These are phyloP conservation scores for Zasmidium cellare DNA, from an alignment of 2,329 filamentous ascomycete species.

Conservation along the genomic window DNA sequence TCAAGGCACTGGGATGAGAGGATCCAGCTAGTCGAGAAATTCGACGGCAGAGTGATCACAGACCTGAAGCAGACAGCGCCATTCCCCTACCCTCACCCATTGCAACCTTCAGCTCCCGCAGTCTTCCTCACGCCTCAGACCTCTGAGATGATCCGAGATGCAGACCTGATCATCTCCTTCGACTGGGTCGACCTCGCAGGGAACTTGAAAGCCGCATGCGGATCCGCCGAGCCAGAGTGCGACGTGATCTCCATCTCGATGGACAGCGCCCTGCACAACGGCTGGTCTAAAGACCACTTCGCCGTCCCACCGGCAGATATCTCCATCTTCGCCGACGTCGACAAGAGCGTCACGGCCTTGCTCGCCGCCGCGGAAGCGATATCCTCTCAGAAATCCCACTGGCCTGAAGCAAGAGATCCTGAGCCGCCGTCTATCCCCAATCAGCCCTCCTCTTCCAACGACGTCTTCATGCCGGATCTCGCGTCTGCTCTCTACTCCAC, in stretches of 20 bases:
- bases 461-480: conserved; percentile 21
- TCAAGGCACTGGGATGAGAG: conserved; percentile 15
- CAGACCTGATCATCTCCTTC: conserved; percentile 23
- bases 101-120: conserved; percentile 12
- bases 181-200: conserved; percentile 24
- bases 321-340: conserved; percentile 15
- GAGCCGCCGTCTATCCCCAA: neutral
- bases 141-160: conserved; percentile 12
- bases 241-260: conserved; percentile 16
- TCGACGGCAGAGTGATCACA: conserved; percentile 18
- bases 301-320: conserved; percentile 18
- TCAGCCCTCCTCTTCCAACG: neutral
- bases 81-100: conserved; percentile 17
- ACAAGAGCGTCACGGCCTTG: conserved; percentile 13
- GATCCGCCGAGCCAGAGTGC: conserved; percentile 2
- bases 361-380: conserved; percentile 9
- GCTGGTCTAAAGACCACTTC: conserved; percentile 25
- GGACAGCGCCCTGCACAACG: conserved; percentile 21
- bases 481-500: conserved; percentile 14
- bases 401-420: neutral
- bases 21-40: conserved; percentile 16
- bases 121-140: conserved; percentile 15
- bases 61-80: conserved; percentile 20
- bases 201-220: conserved; percentile 14
- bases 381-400: conserved; percentile 1